These are phyloP conservation scores for Phytophthora brassicae DNA, from an alignment of 352 stramenopile species.

Conservation along the genomic window DNA sequence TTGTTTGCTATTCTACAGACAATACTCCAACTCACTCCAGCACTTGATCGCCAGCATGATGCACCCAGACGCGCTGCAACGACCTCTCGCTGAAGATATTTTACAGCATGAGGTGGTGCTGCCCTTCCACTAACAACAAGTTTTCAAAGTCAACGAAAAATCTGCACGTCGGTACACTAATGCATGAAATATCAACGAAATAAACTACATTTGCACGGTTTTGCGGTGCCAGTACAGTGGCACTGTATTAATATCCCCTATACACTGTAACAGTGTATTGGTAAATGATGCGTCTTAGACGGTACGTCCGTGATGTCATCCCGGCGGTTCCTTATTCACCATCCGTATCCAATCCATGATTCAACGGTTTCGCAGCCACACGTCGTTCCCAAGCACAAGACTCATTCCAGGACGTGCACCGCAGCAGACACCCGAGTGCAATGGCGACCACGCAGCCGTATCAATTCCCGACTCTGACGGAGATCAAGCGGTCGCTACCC, in stretches of 20 bases:
- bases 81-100: conserved; percentile 80
- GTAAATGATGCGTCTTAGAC: not conserved
- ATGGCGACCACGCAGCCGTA: conserved; percentile 40
- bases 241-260: too few species aligned
- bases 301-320: conserved; percentile 12
- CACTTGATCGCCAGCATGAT: conserved; percentile 87
- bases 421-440: conserved; percentile 5
- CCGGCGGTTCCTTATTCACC: conserved; percentile 23
- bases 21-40: conserved; percentile 88
- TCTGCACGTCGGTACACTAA: conserved; percentile 19
- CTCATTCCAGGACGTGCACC: conserved; percentile 28
- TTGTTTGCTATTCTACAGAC: conserved; percentile 32
- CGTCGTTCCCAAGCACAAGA: too few species aligned
- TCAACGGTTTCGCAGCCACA: conserved; percentile 19
- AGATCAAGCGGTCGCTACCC: conserved; percentile 80
- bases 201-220: conserved; percentile 19
- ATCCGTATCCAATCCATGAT: conserved; percentile 16
- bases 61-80: conserved; percentile 83
- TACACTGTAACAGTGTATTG: too few species aligned
- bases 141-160: not conserved
- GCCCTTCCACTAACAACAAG: conserved; percentile 45
- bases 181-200: conserved; percentile 14
- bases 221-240: too few species aligned
- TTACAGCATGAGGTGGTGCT: conserved; percentile 82
- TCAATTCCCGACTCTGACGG: conserved; percentile 75